Percentiles rank a stretch among this genome's conserved stretches.
phyloP scores from a whole-genome alignment of 2,329 filamentous ascomycete species.

The Beauveria medogensis region DNA sequence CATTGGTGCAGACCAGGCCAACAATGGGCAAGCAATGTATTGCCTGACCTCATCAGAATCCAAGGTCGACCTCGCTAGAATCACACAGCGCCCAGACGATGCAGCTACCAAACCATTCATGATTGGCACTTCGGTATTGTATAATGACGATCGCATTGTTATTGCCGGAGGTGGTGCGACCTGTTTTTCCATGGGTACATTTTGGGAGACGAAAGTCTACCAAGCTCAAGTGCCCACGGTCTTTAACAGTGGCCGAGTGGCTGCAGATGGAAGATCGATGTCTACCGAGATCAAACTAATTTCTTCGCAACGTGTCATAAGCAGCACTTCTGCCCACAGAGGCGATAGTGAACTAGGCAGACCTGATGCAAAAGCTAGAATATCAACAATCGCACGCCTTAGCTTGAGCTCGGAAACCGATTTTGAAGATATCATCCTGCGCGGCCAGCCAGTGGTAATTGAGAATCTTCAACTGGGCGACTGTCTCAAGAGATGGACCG shows the following conservation, averaged over 20 bases:
- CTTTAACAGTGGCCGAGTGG: neutral
- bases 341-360: neutral
- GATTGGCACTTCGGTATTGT: conserved; percentile 55
- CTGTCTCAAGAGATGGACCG: conserved; percentile 60
- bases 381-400: conserved; percentile 40
- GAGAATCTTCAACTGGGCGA: conserved; percentile 56
- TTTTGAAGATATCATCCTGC: conserved; percentile 52
- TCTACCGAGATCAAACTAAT: neutral
- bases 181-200: conserved; percentile 85
- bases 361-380: conserved; percentile 13
- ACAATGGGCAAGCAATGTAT: conserved; percentile 15
- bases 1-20: conserved; percentile 20
- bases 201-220: conserved; percentile 62
- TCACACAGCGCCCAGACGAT: conserved; percentile 7
- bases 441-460: conserved; percentile 52
- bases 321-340: conserved; percentile 9
- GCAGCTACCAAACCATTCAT: conserved; percentile 48
- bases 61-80: conserved; percentile 5
- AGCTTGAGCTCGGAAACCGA: conserved; percentile 42
- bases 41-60: neutral
- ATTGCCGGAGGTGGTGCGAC: conserved; percentile 75
- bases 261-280: neutral
- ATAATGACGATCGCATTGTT: conserved; percentile 42
- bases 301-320: conserved; percentile 3
- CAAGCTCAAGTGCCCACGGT: conserved; percentile 23